Conservation (phyloP, 208 protist genomes). For the Trypanosoma theileri region DNA sequence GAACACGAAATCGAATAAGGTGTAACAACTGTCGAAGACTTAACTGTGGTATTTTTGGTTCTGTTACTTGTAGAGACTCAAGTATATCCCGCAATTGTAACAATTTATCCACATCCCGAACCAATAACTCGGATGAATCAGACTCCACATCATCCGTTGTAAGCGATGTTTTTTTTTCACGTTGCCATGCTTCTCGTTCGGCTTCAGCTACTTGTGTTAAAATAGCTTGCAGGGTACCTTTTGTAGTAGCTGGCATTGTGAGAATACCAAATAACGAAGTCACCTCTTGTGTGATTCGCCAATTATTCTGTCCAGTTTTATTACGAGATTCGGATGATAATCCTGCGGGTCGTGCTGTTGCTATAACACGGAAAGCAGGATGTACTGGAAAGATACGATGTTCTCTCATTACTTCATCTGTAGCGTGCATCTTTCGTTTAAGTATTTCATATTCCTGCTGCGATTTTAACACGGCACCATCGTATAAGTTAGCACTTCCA, state of each 20-base stretch:
- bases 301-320: slow-evolving; percentile 32
- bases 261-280: slow-evolving; percentile 90
- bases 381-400: slow-evolving; percentile 81
- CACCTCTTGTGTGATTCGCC: slow-evolving; percentile 78
- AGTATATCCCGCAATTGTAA: slow-evolving; percentile 54
- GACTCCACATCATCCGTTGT: slow-evolving; percentile 15
- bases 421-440: slow-evolving; percentile 41
- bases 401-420: slow-evolving; percentile 51
- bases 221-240: slow-evolving; percentile 43
- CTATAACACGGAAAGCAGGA: slow-evolving; percentile 89
- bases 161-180: background rate
- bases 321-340: background rate
- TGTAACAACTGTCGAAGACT: slow-evolving; percentile 74
- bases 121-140: background rate
- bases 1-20: slow-evolving; percentile 55
- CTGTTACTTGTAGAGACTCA: slow-evolving; percentile 43
- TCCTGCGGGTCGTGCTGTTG: slow-evolving; percentile 60
- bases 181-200: slow-evolving; percentile 32
- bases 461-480: slow-evolving; percentile 86
- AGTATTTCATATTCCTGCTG: slow-evolving; percentile 60
- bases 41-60: slow-evolving; percentile 73
- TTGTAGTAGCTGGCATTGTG: slow-evolving; percentile 54
- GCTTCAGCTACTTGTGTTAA: slow-evolving; percentile 44
- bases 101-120: slow-evolving; percentile 35
- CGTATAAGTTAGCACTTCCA: slow-evolving; percentile 66